Conservation (phyloP, 2,329 filamentous ascomycete genomes). For the Scytalidium sp. region DNA sequence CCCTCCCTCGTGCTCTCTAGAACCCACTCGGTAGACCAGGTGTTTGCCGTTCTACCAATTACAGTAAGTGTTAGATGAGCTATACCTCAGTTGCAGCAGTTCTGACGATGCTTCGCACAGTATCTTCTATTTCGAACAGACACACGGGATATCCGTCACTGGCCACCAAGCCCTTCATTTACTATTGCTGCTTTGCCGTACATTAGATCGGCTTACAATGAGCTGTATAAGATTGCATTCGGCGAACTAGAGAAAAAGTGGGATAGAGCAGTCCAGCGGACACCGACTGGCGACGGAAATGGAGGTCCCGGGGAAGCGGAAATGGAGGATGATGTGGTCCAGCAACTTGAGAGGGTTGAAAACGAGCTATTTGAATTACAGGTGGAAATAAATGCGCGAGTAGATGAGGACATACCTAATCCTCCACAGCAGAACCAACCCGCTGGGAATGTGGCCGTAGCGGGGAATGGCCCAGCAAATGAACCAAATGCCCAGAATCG, state of each 20-base stretch:
- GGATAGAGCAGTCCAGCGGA: conserved; percentile 27
- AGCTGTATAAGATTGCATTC: conserved; percentile 44
- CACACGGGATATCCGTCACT: conserved; percentile 14
- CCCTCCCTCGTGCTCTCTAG: conserved; percentile 66
- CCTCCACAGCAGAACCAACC: not conserved
- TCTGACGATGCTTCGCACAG: not conserved
- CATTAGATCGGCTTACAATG: conserved; percentile 60
- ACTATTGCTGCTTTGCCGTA: conserved; percentile 66
- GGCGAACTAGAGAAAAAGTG: conserved; percentile 24
- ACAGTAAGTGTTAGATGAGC: conserved; percentile 17
- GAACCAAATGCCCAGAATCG: not conserved
- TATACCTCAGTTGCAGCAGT: not conserved
- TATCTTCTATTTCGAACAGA: not conserved
- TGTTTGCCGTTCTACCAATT: conserved; percentile 30
- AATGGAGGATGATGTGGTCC: conserved; percentile 10
- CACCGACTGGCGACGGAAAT: conserved; percentile 28
- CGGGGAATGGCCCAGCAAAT: conserved; percentile 1
- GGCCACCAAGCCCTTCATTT: conserved; percentile 60
- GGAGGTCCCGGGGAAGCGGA: conserved; percentile 19
- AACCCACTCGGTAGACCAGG: conserved; percentile 55
- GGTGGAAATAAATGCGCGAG: conserved; percentile 30
- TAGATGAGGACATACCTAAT: conserved; percentile 13
- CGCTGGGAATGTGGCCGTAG: not conserved
- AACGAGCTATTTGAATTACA: conserved; percentile 27
- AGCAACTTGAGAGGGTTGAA: conserved; percentile 44